Evolutionary conservation across 2,329 filamentous ascomycete genomes (phyloP).

Genomic region (Metarhizium rileyi): DNA sequence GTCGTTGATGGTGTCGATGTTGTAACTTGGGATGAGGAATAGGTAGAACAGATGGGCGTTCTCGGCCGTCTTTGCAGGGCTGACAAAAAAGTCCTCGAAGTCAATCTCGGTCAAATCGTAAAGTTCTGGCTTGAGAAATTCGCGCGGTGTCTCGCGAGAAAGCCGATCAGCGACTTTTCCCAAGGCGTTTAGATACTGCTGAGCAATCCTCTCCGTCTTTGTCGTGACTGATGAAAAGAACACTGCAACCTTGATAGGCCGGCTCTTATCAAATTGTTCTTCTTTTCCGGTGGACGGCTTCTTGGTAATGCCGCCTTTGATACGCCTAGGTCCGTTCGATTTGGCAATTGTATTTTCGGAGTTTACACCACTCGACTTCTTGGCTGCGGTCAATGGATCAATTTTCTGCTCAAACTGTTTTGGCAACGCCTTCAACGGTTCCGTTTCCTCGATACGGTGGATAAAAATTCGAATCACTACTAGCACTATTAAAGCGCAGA

Average conservation of each 20-base stretch:
- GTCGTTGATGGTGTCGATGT: slow-evolving; percentile 86
- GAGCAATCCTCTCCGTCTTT: slow-evolving; percentile 66
- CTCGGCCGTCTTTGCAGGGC: slow-evolving; percentile 51
- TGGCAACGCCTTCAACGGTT: slow-evolving; percentile 27
- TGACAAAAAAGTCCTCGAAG: slow-evolving; percentile 86
- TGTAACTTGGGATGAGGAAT: slow-evolving; percentile 80
- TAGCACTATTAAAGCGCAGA: slow-evolving; percentile 28
- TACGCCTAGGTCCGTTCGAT: slow-evolving; percentile 36
- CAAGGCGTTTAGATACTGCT: slow-evolving; percentile 49
- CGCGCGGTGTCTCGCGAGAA: slow-evolving; percentile 22
- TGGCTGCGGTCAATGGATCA: background rate
- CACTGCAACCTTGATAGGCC: slow-evolving; percentile 60
- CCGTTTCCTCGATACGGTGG: slow-evolving; percentile 23
- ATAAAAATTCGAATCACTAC: slow-evolving; percentile 32
- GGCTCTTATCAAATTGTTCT: slow-evolving; percentile 20
- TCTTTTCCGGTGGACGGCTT: slow-evolving; percentile 18
- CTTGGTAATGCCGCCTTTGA: slow-evolving; percentile 33
- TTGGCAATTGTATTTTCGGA: slow-evolving; percentile 19
- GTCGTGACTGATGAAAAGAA: slow-evolving; percentile 89
- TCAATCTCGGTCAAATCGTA: slow-evolving; percentile 79
- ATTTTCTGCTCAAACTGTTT: slow-evolving; percentile 22
- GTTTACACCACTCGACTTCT: background rate
- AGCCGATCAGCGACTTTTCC: slow-evolving; percentile 42
- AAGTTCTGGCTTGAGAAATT: slow-evolving; percentile 49
- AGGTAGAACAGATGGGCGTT: slow-evolving; percentile 68